Evolutionary conservation across 208 protist genomes (phyloP), one percentile per base, ranked within the genome.

Genomic region (Leishmania tropica): DNA sequence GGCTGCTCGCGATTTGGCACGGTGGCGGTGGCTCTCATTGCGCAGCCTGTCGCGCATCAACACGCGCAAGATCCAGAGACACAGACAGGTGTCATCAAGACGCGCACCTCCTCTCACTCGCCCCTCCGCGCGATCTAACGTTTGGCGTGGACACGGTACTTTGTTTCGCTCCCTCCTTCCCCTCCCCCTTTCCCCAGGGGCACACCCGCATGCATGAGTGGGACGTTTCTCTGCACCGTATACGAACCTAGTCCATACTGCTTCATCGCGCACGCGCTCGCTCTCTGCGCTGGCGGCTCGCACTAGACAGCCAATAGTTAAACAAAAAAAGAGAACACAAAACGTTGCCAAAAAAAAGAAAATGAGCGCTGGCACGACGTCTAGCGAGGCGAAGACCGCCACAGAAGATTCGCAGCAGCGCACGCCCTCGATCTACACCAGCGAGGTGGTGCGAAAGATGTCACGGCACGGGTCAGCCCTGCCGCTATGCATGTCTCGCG

Each of bases 401-500:
- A 35, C 71, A 10, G 73, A 75, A 0, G 51, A 0, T 7, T 2
- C 76, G 74, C n/a, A 47, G 13, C 72, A 76, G 35, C 60, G 76
- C 64, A 79, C 48, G 37, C 53, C 67, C 24, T 82, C 78, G 40
- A 48, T 82, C 24, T 62, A 21, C 47, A 31, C 54, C 40, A 73
- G 28, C 28, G 73, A 79, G 10, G 45, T 62, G 45, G 78, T 76
- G 31, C 70, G 70, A 13, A 74, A 60, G 24, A 7, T 48, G 40
- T 81, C 81, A 45, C 79, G 76, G 53, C 83, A 81, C n/a, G 67
- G 71, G 7, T 84, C 79, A 42, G 62, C 75, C 28, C 81, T 89
- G 79, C 89, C 89, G 42, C 81, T 89, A 28, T 93, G 85, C 79
- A 90, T 91, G 79, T 89, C 89, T 3, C 80, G 83, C n/a, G 71